Base-by-base conservation (phyloP, 148 eudicot genomes). In the Silene uniflora region DNA sequence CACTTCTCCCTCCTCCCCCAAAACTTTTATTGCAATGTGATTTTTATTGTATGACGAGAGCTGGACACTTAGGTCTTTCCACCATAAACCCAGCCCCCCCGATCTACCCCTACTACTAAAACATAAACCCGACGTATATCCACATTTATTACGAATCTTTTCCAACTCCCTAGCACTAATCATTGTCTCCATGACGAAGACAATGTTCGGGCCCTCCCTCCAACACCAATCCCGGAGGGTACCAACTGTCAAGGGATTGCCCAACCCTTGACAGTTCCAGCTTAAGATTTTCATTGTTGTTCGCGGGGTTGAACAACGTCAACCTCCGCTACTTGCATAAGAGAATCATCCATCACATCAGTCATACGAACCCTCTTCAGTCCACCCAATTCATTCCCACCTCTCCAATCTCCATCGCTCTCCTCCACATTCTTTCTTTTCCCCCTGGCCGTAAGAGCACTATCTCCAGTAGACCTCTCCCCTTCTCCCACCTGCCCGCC, bases 151-250 rank as follows among this genome's bases (percentile, higher is more conserved):
- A 29, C 32, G 32, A 7, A 68, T 42, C 5, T 19, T 42, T 19
- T 35, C 52, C 3, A 68, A 32, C 4, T 68, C 14, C 17, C 12
- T 24, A 9, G 21, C 55, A 9, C 5, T 10, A 5, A 68, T 18
- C 55, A 42, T 68, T 17, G 71, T 68, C 52, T 68, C 55, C 71
- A 42, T 68, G 9, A 68, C 22, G 19, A 68, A 68, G 52, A 68
- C 71, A 29, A 29, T 29, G 3, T 29, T 29, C 3, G 32, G 32
- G 32, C 32, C 3, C 32, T 29, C 32, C 32, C 71, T 39, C 55
- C 71, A 68, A 3, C 52, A 18, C 71, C 52, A 68, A 32, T 68
- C 49, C 0, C 52, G 54, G 54, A 68, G 71, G 71, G 71, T 39
- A 7, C 23, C n/a, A 3, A 68, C 71, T 68, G 24, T 68, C 52